phyloP scores from a whole-genome alignment of 257 asterid genomes.

The Solanum appendiculatum region DNA sequence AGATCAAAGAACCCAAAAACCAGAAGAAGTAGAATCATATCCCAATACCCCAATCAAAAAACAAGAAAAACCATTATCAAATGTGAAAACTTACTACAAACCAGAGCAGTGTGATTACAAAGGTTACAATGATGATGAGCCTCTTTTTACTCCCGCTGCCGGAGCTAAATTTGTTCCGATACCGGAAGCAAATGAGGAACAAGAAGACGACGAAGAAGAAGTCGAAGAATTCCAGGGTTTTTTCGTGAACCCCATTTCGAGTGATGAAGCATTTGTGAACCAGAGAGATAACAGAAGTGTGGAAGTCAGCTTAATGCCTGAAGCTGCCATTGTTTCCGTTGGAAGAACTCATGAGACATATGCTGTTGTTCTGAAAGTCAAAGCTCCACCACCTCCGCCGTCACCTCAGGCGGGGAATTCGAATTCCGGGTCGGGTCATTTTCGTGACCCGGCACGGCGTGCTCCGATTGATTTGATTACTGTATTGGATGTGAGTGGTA shows the following conservation, averaged over 20 bases:
- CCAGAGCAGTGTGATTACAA: constrained; percentile 1
- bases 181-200: constrained; percentile 12
- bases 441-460: constrained; percentile 36
- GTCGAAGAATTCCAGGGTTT: constrained; percentile 71
- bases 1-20: not conserved
- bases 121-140: constrained; percentile 64
- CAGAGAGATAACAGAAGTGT: constrained; percentile 18
- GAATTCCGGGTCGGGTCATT: not conserved
- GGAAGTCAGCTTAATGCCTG: constrained; percentile 45
- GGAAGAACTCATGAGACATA: constrained; percentile 45
- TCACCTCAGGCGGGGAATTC: constrained; percentile 15
- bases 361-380: constrained; percentile 62
- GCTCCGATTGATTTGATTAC: constrained; percentile 89
- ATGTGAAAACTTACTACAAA: not conserved
- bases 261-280: constrained; percentile 13
- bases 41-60: not conserved
- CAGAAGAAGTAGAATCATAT: constrained; percentile 6
- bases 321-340: constrained; percentile 62
- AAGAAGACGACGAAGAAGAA: constrained; percentile 16
- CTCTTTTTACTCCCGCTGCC: constrained; percentile 44
- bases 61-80: not conserved
- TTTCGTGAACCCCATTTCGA: constrained; percentile 49
- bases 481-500: constrained; percentile 71
- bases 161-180: constrained; percentile 28
- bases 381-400: constrained; percentile 30